Evolutionary conservation across 192 early-diverging fungal genomes (phyloP).

Genomic region (Umbelopsis sp.): DNA sequence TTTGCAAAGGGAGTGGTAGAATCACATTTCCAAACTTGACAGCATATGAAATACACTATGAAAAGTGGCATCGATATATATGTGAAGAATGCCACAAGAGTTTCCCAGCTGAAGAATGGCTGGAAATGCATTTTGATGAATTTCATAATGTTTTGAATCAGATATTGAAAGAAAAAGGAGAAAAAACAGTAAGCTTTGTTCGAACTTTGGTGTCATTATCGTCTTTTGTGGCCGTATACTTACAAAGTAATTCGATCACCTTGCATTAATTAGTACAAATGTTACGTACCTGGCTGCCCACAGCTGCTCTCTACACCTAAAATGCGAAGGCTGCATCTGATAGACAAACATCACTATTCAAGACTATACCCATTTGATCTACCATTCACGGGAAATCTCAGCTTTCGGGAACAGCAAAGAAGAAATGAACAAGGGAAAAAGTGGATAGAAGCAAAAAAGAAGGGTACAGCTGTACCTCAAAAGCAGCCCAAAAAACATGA

Average conservation of each 20-base stretch:
- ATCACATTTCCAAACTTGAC: conserved; percentile 33
- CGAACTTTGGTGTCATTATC: no score
- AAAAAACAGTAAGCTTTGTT: conserved; percentile 45
- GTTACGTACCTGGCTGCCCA: conserved; percentile 53
- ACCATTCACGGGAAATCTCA: conserved; percentile 39
- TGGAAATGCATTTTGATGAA: conserved; percentile 52
- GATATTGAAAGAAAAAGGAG: conserved; percentile 49
- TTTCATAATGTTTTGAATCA: conserved; percentile 47
- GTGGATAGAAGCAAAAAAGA: not conserved
- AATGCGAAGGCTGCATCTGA: conserved; percentile 48
- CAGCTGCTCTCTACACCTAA: conserved; percentile 37
- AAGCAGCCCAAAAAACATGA: not conserved
- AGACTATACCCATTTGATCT: conserved; percentile 52
- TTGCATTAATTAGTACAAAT: conserved; percentile 43
- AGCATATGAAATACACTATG: conserved; percentile 56
- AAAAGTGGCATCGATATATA: conserved; percentile 47
- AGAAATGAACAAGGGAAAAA: conserved; percentile 20
- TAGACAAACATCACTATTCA: conserved; percentile 57
- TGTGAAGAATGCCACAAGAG: conserved; percentile 47
- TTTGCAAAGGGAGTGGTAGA: conserved; percentile 2
- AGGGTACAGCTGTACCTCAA: not conserved
- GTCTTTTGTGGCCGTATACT: no score
- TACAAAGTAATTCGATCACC: no score
- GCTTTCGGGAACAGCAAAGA: conserved; percentile 27
- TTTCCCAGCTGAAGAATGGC: conserved; percentile 50